Evolutionary conservation across 192 early-diverging fungal genomes (phyloP).

Genomic region (Geranomyces michiganensis): DNA sequence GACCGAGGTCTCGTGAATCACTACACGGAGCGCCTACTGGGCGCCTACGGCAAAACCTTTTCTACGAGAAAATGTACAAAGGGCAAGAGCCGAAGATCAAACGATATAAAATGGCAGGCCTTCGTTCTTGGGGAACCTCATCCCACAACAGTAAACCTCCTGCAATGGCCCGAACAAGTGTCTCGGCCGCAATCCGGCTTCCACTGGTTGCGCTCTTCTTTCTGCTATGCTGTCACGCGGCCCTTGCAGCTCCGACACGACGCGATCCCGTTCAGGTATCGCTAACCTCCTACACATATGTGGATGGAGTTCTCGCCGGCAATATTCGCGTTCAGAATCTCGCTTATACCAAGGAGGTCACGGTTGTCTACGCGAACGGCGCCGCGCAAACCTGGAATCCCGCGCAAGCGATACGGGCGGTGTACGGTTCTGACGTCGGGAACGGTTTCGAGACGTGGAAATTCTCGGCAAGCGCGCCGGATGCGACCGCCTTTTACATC

Average conservation of each 20-base stretch:
- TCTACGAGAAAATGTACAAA: too few species aligned
- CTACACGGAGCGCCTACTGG: too few species aligned
- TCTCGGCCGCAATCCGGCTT: too few species aligned
- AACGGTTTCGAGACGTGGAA: background rate
- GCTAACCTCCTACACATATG: constrained; percentile 1
- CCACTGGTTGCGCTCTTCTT: too few species aligned
- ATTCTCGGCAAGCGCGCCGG: background rate
- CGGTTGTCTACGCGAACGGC: background rate
- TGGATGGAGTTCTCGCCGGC: background rate
- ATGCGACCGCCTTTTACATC: background rate
- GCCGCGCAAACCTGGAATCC: background rate
- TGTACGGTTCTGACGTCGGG: background rate
- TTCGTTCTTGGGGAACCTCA: too few species aligned
- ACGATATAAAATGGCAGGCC: too few species aligned
- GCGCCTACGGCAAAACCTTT: too few species aligned
- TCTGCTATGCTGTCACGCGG: too few species aligned
- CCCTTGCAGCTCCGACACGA: background rate
- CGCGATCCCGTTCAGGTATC: background rate
- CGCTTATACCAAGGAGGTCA: background rate
- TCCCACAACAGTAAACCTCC: too few species aligned
- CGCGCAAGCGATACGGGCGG: background rate
- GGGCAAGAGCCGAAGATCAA: too few species aligned
- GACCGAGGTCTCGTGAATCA: too few species aligned
- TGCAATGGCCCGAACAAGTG: too few species aligned
- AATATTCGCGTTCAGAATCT: constrained; percentile 1